phyloP scores from a whole-genome alignment of 805 yeast genomes.

The Candida montana region DNA sequence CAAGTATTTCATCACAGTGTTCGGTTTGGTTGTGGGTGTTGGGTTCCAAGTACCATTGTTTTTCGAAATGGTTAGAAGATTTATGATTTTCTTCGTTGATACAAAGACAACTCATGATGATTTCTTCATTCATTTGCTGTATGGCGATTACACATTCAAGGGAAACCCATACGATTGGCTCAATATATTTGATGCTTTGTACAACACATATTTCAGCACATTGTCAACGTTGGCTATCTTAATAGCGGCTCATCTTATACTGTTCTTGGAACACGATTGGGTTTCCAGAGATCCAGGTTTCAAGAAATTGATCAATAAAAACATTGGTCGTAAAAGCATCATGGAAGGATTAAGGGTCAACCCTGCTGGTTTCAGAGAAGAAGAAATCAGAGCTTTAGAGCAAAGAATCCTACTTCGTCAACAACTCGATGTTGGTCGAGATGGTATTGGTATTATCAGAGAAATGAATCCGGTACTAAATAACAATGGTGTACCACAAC shows the following conservation, averaged over 20 bases:
- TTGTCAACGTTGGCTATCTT: slow-evolving; percentile 34
- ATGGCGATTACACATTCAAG: slow-evolving; percentile 13
- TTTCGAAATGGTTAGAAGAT: slow-evolving; percentile 49
- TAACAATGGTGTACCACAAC: no score
- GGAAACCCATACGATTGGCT: slow-evolving; percentile 15
- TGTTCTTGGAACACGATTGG: slow-evolving; percentile 63
- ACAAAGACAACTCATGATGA: slow-evolving; percentile 40
- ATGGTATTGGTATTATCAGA: no score
- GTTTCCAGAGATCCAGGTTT: slow-evolving; percentile 68
- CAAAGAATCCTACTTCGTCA: background rate
- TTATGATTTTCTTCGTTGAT: slow-evolving; percentile 53
- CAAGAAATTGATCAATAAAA: slow-evolving; percentile 47
- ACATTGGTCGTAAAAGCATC: slow-evolving; percentile 43
- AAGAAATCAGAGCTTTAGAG: background rate
- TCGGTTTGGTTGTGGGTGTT: slow-evolving; percentile 33
- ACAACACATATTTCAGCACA: slow-evolving; percentile 22
- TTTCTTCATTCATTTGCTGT: slow-evolving; percentile 21
- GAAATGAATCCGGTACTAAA: no score
- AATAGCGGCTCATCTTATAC: slow-evolving; percentile 37
- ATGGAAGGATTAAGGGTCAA: background rate
- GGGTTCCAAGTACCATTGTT: slow-evolving; percentile 51
- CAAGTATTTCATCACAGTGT: slow-evolving; percentile 17
- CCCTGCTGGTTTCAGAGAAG: background rate
- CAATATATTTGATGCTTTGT: slow-evolving; percentile 7
- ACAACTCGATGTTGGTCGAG: no score